These are phyloP conservation scores for Penicillium polonicum DNA, from an alignment of 2,329 filamentous ascomycete species.

Conservation along the genomic window DNA sequence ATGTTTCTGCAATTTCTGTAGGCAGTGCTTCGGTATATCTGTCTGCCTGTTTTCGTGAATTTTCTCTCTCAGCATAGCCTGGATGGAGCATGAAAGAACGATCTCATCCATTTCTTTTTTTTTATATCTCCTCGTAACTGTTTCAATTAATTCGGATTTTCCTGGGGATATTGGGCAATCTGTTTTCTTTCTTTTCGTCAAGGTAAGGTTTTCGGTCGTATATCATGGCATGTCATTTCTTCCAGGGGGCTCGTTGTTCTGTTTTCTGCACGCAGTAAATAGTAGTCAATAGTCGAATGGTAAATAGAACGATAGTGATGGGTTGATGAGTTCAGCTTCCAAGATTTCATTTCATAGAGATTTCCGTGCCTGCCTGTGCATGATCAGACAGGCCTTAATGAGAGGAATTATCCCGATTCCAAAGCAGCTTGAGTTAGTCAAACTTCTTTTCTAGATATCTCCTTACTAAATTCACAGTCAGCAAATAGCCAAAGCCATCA, in stretches of 20 bases:
- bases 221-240: background rate
- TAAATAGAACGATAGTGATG: background rate
- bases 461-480: background rate
- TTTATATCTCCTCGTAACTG: constrained; percentile 8
- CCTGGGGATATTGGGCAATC: background rate
- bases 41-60: constrained; percentile 7
- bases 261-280: background rate
- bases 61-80: constrained; percentile 30
- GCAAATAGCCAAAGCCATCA: background rate
- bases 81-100: constrained; percentile 36
- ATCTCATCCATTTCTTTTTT: constrained; percentile 20
- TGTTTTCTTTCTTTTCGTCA: background rate
- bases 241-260: background rate
- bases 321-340: background rate
- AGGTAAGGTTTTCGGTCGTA: background rate
- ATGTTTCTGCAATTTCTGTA: constrained; percentile 14
- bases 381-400: constrained; percentile 1
- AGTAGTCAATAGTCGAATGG: background rate
- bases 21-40: constrained; percentile 9
- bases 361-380: background rate
- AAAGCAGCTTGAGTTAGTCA: background rate
- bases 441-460: background rate
- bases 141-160: constrained; percentile 17
- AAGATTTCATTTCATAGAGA: background rate
- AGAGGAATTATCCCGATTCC: background rate